These are phyloP conservation scores for Simplicillium sp. DNA, from an alignment of 2,329 filamentous ascomycete species.

Conservation along the genomic window DNA sequence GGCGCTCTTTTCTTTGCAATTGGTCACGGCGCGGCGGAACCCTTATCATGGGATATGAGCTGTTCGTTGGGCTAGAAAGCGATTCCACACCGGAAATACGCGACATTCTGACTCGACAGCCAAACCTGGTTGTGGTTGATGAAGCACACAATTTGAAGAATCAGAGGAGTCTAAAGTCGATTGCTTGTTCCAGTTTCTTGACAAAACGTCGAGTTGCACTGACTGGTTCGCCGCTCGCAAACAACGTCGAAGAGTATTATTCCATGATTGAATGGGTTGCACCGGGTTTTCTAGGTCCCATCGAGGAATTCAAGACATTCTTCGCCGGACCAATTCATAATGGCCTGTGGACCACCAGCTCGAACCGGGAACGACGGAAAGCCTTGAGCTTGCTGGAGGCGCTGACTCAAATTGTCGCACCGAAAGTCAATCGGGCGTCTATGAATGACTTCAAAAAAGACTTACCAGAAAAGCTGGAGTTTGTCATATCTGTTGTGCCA, in stretches of 20 bases:
- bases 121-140: conserved; percentile 72
- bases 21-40: conserved; percentile 64
- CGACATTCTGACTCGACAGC: conserved; percentile 44
- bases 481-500: conserved; percentile 65
- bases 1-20: conserved; percentile 8
- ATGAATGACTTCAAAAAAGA: conserved; percentile 53
- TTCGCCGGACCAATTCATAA: conserved; percentile 65
- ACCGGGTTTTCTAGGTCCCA: conserved; percentile 63
- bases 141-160: conserved; percentile 81
- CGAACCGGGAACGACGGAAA: conserved; percentile 38
- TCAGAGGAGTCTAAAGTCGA: conserved; percentile 37
- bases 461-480: conserved; percentile 70
- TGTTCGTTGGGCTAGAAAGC: conserved; percentile 40
- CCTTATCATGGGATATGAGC: conserved; percentile 65
- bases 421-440: conserved; percentile 70
- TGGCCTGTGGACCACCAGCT: conserved; percentile 62
- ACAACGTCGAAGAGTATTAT: conserved; percentile 76
- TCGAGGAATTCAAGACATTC: conserved; percentile 57
- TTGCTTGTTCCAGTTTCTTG: conserved; percentile 47
- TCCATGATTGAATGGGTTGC: conserved; percentile 84
- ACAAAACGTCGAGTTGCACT: conserved; percentile 70
- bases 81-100: conserved; percentile 17
- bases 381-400: conserved; percentile 60
- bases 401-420: conserved; percentile 61
- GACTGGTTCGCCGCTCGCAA: conserved; percentile 79